A percentile compares a stretch with the other conserved stretches of the same genome.
Conservation (phyloP, 2,329 filamentous ascomycete genomes). For the Mariannaea elegans region DNA sequence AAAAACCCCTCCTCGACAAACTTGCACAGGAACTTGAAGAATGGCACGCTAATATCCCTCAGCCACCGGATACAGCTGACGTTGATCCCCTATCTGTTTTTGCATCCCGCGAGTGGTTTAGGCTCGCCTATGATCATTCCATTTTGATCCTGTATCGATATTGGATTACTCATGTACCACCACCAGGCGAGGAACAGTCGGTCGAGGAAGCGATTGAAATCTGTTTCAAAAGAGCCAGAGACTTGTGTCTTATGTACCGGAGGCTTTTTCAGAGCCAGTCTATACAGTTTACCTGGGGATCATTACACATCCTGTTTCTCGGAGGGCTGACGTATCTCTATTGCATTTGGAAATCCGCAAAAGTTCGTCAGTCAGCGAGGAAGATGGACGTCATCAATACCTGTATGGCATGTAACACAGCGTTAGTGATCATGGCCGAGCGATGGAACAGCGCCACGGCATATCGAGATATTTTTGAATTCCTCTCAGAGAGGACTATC, state of each 20-base stretch:
- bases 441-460: slow-evolving; percentile 44
- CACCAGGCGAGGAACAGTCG: slow-evolving; percentile 23
- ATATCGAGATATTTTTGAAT: slow-evolving; percentile 46
- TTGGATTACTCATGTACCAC: slow-evolving; percentile 32
- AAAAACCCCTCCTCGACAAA: slow-evolving; percentile 28
- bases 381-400: slow-evolving; percentile 42
- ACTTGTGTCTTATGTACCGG: slow-evolving; percentile 47
- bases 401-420: slow-evolving; percentile 47
- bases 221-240: slow-evolving; percentile 27
- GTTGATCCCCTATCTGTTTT: slow-evolving; percentile 42
- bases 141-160: slow-evolving; percentile 48
- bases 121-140: slow-evolving; percentile 49
- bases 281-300: slow-evolving; percentile 43
- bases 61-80: slow-evolving; percentile 18
- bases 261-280: slow-evolving; percentile 43
- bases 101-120: slow-evolving; percentile 49
- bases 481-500: slow-evolving; percentile 41
- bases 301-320: slow-evolving; percentile 47
- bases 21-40: slow-evolving; percentile 39
- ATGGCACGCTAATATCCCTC: slow-evolving; percentile 36
- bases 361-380: slow-evolving; percentile 17
- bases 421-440: slow-evolving; percentile 47
- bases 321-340: slow-evolving; percentile 47
- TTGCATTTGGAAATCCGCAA: slow-evolving; percentile 39
- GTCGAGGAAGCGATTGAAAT: slow-evolving; percentile 23